phyloP scores from a whole-genome alignment of 148 eudicot genomes.

The Rhododendron ferrugineum region DNA sequence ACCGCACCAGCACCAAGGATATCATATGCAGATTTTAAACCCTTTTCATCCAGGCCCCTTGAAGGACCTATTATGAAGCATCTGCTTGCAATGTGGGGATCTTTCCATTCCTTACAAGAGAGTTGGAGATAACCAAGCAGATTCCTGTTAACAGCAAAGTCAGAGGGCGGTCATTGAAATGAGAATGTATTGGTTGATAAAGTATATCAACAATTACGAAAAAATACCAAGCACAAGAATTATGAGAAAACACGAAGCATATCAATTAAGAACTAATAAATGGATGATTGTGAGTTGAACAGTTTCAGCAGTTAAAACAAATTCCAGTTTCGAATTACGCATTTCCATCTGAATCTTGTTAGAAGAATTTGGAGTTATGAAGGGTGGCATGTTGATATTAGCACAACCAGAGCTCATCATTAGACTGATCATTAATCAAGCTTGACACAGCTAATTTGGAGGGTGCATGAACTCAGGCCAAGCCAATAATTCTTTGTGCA shows the following conservation, averaged over 20 bases:
- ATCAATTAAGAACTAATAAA: not conserved
- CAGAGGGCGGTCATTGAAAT: not conserved
- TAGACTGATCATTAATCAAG: not conserved
- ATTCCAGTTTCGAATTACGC: not conserved
- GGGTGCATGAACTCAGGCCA: not conserved
- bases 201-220: not conserved
- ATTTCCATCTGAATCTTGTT: not conserved
- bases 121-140: slow-evolving; percentile 69
- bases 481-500: not conserved
- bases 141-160: slow-evolving; percentile 46
- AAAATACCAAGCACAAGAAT: not conserved
- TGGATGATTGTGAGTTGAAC: not conserved
- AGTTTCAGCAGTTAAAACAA: not conserved
- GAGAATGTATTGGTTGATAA: not conserved
- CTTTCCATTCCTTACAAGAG: slow-evolving; percentile 49
- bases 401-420: not conserved
- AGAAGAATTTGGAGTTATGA: not conserved
- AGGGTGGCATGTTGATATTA: not conserved
- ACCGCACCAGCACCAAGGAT: slow-evolving; percentile 72
- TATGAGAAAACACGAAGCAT: not conserved
- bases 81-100: slow-evolving; percentile 44
- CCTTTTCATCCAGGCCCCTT: slow-evolving; percentile 39
- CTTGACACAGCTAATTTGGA: not conserved
- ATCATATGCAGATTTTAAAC: slow-evolving; percentile 57
- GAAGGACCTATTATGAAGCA: slow-evolving; percentile 37